A percentile compares a stretch with the other conserved stretches of the same genome.
Conservation (phyloP, 306 rosid species). For the Cucumis cinereus region DNA sequence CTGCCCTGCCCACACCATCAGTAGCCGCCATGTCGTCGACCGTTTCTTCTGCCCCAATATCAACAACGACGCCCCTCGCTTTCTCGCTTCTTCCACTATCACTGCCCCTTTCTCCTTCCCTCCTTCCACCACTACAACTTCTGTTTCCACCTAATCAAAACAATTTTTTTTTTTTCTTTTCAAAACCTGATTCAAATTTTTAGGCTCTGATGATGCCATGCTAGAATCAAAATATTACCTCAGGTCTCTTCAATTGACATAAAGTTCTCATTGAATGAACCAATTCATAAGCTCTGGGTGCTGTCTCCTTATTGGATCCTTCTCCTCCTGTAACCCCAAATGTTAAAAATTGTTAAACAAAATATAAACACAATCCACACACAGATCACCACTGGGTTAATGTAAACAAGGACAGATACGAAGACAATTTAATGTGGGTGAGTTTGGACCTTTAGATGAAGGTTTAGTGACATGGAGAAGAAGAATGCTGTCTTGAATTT, state of each 20-base stretch:
- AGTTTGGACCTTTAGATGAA: constrained; percentile 44
- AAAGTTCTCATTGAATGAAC: constrained; percentile 47
- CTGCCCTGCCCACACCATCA: constrained; percentile 80
- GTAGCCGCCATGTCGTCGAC: constrained; percentile 75
- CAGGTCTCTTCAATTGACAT: constrained; percentile 64
- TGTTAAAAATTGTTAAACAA: too few relatives aligned
- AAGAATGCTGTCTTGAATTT: constrained; percentile 54
- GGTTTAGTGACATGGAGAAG: constrained; percentile 68
- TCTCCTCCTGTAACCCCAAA: constrained; percentile 21
- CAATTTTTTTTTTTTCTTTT: too few relatives aligned
- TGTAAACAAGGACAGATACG: too few relatives aligned
- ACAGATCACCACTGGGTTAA: too few relatives aligned
- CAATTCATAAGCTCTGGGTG: constrained; percentile 52
- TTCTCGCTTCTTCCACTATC: constrained; percentile 84
- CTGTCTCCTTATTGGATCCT: constrained; percentile 31
- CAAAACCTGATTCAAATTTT: too few relatives aligned
- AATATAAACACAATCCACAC: too few relatives aligned
- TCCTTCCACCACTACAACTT: constrained; percentile 61
- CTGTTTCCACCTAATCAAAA: constrained; percentile 47
- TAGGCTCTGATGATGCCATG: too few relatives aligned
- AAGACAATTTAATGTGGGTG: too few relatives aligned
- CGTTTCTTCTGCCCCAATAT: constrained; percentile 86
- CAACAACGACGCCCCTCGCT: constrained; percentile 52
- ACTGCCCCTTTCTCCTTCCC: constrained; percentile 71
- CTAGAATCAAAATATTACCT: constrained; percentile 22